Base-by-base conservation (phyloP, 805 yeast genomes). In the Ascoidea asiatica region DNA sequence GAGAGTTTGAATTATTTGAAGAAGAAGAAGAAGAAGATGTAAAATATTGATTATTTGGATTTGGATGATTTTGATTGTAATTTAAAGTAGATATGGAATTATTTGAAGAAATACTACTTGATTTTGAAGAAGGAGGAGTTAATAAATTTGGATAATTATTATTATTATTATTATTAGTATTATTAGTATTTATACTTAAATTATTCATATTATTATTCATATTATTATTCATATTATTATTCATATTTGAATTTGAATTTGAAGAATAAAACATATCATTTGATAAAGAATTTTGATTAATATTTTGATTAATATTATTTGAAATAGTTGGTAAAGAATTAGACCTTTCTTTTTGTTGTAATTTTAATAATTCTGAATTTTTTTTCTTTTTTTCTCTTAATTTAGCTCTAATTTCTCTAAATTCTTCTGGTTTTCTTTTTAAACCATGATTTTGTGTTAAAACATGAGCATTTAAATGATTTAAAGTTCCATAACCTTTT, bases 401-500 rank as follows among this genome's bases (percentile, higher is more conserved):
- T 44, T 62, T 56, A 41, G 62, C 69, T 43, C 80, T 62, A 33
- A 74, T 61, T 47, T 69, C 70, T 51, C 66, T 65, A 54, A 76
- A 75, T 54, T 76, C 81, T 37, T 70, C 70, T 1, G 81, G 79
- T 36, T 61, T 58, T 35, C 81, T 62, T 54, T 73, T 75, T 18
- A 62, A 57, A 7, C 81, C 81, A 54, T 75, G 81, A 15, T 62
- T 63, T 47, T 76, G 79, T 49, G 70, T 62, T 1, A 64, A 52
- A 36, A 75, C 71, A 53, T 75, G 81, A 13, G 79, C 75, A 51
- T 75, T 75, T 35, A 75, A 58, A 54, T 75, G 81, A 53, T 76
- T 75, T 38, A 75, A 62, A 4, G 81, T 76, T 13, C 81, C 81
- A 52, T 75, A 75, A 6, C 73, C 70, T 57, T 76, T 76, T 5